Evolutionary conservation across 176 grass and related monocot genomes (phyloP), one percentile per base, ranked within the genome.

Genomic region (Bonia amplexicaulis): DNA sequence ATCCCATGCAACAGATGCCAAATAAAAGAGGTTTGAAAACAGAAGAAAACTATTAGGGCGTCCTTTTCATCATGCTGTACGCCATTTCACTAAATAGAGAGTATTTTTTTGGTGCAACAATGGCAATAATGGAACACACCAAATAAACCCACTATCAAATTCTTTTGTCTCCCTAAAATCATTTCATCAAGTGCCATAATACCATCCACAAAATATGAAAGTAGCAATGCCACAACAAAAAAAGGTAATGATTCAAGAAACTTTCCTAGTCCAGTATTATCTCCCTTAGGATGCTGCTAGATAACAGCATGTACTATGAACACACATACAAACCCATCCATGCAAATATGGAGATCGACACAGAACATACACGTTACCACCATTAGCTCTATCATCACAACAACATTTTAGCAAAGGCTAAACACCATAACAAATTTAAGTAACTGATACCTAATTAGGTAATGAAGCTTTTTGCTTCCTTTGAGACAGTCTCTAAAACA

Each of bases 141-240:
- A 31, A 33, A 29, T 29, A 64, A 64, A 64, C 22, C 61, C 23
- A 31, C 6, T 64, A 15, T 15, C 25, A 29, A 64, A 29, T 64
- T 29, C 25, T 7, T 58, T 58, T 15, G 12, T 31, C 12, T 64
- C 61, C 61, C 25, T 62, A 26, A 64, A 62, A 62, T 14, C 59
- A 62, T 62, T 62, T 27, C 59, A 26, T 62, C 20, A 25, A 25
- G 58, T 25, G 58, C n/a, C 3, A 12, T 27, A 62, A 62, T 62
- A 62, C 12, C 59, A 25, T 26, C 23, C 23, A 62, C 23, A 62
- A 62, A 62, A 27, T 27, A 26, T 61, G 12, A 13, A 63, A 63
- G 61, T 29, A 31, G 77, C 27, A 66, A 66, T 80, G 77, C 78
- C 78, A 80, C 17, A 47, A 39, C 17, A 80, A 80, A 51, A 37